A percentile compares a stretch with the other conserved stretches of the same genome.
Evolutionary conservation across 495 filamentous ascomycete genomes (phyloP).

Genomic region (Podospora comata): DNA sequence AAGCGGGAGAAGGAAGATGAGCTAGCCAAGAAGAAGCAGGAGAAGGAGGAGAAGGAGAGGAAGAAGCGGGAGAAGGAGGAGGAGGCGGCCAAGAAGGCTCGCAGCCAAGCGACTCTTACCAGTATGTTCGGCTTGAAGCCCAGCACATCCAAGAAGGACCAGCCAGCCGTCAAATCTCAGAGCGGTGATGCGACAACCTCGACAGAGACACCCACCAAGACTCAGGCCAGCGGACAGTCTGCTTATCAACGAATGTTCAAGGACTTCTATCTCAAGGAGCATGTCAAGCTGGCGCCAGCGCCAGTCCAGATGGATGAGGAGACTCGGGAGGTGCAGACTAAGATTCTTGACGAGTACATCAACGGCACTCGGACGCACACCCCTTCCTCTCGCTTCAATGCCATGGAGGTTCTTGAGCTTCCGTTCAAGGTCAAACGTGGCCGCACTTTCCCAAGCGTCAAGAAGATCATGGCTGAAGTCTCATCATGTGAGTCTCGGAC

Average conservation of each 20-base stretch:
- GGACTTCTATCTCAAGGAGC: conserved; percentile 69
- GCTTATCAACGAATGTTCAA: conserved; percentile 73
- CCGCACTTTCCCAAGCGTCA: conserved; percentile 51
- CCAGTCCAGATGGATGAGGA: conserved; percentile 54
- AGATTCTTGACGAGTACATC: conserved; percentile 46
- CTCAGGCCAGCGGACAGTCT: conserved; percentile 38
- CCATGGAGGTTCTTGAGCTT: conserved; percentile 58
- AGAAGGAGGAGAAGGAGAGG: conserved; percentile 47
- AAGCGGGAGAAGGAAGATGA: conserved; percentile 36
- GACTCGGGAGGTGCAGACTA: conserved; percentile 51
- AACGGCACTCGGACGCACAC: conserved; percentile 32
- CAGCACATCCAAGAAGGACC: conserved; percentile 34
- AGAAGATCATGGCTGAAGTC: conserved; percentile 59
- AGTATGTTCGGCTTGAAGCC: conserved; percentile 49
- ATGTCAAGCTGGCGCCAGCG: conserved; percentile 58
- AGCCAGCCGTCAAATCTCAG: conserved; percentile 17
- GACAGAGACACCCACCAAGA: conserved; percentile 18
- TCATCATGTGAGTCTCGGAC: conserved; percentile 44
- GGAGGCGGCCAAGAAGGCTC: conserved; percentile 65
- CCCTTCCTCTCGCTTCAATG: conserved; percentile 44
- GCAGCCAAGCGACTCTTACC: conserved; percentile 48
- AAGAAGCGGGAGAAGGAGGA: conserved; percentile 58
- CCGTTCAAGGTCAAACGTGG: conserved; percentile 55
- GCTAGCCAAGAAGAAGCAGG: conserved; percentile 32
- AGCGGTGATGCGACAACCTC: conserved; percentile 17